Conservation (phyloP, 495 filamentous ascomycete genomes). For the Neurospora sp. region DNA sequence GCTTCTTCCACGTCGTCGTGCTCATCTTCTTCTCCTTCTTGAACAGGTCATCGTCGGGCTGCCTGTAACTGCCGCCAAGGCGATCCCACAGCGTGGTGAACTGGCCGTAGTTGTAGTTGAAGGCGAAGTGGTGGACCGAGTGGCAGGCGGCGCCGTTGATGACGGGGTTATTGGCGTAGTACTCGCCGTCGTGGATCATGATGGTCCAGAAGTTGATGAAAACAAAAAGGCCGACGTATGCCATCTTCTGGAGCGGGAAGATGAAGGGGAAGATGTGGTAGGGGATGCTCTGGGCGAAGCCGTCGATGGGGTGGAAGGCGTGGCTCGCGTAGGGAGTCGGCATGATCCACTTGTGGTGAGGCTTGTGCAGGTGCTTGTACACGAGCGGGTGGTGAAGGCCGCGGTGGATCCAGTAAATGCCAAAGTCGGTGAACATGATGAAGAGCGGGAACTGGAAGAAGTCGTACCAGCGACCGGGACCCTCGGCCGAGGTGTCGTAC, state of each 20-base stretch:
- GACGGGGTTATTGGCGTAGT: conserved; percentile 75
- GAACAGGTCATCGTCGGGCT: conserved; percentile 83
- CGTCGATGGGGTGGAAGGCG: conserved; percentile 93
- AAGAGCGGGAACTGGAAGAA: conserved; percentile 84
- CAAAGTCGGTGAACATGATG: conserved; percentile 83
- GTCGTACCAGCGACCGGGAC: conserved; percentile 68
- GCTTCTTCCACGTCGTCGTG: conserved; percentile 67
- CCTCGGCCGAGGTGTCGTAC: conserved; percentile 66
- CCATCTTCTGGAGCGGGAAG: conserved; percentile 86
- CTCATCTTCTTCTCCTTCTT: conserved; percentile 82
- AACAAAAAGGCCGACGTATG: conserved; percentile 75
- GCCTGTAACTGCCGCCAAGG: conserved; percentile 76
- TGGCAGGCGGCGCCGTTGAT: conserved; percentile 96
- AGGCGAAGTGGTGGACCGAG: conserved; percentile 75
- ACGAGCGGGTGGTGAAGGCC: conserved; percentile 72
- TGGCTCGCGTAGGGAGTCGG: conserved; percentile 86
- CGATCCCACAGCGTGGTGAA: conserved; percentile 95
- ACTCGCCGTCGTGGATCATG: conserved; percentile 96
- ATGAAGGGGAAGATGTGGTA: conserved; percentile 93
- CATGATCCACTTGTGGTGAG: conserved; percentile 99
- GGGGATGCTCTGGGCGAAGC: conserved; percentile 82
- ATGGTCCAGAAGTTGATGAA: conserved; percentile 98
- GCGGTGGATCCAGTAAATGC: conserved; percentile 93
- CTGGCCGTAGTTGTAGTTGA: conserved; percentile 98
- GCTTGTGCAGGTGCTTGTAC: conserved; percentile 89